Base-by-base conservation (phyloP, 805 yeast species). In the Candida saitoana region DNA sequence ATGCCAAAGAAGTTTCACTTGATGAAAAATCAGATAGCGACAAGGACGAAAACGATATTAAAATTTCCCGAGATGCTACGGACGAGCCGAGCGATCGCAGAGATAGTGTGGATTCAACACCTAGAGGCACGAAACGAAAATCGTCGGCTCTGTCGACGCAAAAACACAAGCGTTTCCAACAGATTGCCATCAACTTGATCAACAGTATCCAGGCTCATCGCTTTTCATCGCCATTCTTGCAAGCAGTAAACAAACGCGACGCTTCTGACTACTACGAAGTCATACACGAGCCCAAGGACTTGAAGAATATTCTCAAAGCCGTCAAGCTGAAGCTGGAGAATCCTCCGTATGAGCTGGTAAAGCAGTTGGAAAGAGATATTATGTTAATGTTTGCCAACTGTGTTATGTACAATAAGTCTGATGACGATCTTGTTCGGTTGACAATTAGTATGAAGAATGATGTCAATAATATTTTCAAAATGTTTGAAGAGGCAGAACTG, bases 371-470 rank as follows among this genome's bases (percentile, higher is more conserved):
- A 49, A 66, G 84, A 39, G 87, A 83, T 47, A 67, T 87, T 34
- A 73, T 82, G 65, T 66, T 82, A 45, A 84, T 87, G 93, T 84
- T 83, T 63, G 84, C 91, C 39, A 87, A 87, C 59, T 87, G 91
- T 14, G 74, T 86, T 14, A 87, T 87, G 93, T 87, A 81, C 63
- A 86, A 87, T 59, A 76, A 76, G 50, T 71, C 78, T 46, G 79
- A 75, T 45, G 76, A 80, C 19, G 87, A 82, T 41, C 71, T 84
- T 46, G 77, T 76, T 34, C 59, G 62, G 29, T 74, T 86, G 73
- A 77, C 88, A 1, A 65, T 73, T 47, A 86, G 79, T 49, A 84
- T 87, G 91, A 80, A 77, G 65, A 64, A 69, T 33, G 93, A 84
- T 39, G 77, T 83, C 4, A 77, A 74, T 25, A 74, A 69, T 12